Evolutionary conservation across 768 basidiomycete genomes (phyloP).

Genomic region (Suillus clintonianus): DNA sequence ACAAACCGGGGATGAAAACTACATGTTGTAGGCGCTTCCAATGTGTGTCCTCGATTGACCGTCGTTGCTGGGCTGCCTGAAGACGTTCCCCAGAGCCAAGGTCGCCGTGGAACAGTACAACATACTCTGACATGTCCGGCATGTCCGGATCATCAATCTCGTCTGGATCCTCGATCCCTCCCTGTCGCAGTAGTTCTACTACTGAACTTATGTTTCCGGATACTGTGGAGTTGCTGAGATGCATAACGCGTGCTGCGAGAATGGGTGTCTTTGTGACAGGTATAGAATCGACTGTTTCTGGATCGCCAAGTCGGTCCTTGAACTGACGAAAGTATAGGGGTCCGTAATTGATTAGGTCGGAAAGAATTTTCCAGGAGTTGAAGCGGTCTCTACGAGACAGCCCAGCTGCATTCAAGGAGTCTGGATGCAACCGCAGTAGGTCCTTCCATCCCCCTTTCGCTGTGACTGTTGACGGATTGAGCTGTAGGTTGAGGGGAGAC

Average conservation of each 20-base stretch:
- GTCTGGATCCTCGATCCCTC: neutral
- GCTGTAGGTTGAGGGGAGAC: neutral
- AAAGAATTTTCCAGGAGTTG: neutral
- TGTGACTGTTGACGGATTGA: neutral
- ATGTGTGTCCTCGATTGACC: neutral
- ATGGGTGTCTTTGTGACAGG: neutral
- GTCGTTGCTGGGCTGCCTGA: neutral
- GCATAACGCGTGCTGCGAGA: neutral
- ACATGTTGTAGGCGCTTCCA: neutral
- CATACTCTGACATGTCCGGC: neutral
- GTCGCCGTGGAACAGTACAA: neutral
- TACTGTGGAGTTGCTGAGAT: neutral
- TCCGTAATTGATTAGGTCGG: neutral
- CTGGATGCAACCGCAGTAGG: neutral
- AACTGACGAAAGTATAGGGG: neutral
- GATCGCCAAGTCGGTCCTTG: neutral
- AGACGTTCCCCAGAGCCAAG: neutral
- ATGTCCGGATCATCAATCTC: neutral
- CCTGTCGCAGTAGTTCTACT: neutral
- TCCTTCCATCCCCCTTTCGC: neutral
- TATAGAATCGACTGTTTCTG: neutral
- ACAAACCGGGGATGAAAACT: neutral
- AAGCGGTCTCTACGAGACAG: neutral
- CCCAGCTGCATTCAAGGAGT: neutral
- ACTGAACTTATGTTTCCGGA: neutral